Percentiles rank a stretch among this genome's conserved stretches.
These are phyloP conservation scores for Tillandsia fasciculata DNA, from an alignment of 176 grass and related monocot genomes.

Conservation along the genomic window DNA sequence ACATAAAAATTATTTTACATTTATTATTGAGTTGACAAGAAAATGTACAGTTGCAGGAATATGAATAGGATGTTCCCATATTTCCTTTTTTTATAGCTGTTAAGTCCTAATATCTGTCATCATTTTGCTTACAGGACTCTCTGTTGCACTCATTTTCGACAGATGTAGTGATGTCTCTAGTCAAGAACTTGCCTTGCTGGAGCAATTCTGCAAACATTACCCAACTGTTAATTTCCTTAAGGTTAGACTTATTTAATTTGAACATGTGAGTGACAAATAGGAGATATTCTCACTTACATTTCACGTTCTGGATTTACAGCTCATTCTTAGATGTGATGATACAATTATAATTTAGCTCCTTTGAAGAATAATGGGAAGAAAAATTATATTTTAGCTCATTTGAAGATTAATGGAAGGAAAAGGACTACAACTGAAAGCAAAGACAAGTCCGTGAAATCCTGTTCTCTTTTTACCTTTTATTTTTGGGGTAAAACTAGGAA, in stretches of 20 bases:
- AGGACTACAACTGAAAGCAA: too few relatives aligned
- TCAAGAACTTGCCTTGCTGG: constrained; percentile 1
- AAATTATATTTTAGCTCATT: too few relatives aligned
- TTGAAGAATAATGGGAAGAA: too few relatives aligned
- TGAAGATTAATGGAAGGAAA: too few relatives aligned
- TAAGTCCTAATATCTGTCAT: background rate
- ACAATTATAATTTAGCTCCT: too few relatives aligned
- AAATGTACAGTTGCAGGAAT: background rate
- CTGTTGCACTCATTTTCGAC: constrained; percentile 10
- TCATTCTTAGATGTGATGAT: too few relatives aligned
- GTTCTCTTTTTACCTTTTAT: too few relatives aligned
- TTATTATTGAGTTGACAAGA: background rate
- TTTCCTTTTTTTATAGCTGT: background rate
- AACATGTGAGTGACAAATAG: background rate
- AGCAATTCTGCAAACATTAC: constrained; percentile 10
- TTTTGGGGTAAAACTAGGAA: too few relatives aligned
- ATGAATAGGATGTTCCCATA: background rate
- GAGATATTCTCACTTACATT: background rate
- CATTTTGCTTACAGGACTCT: background rate
- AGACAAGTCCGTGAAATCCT: too few relatives aligned
- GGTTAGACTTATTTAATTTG: background rate
- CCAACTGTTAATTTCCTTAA: constrained; percentile 6
- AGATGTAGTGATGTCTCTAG: background rate
- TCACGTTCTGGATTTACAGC: too few relatives aligned
- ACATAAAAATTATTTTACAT: too few relatives aligned